Evolutionary conservation across 306 rosid species (phyloP), one percentile per base, ranked within the genome.

Genomic region (Dryas octopetala): DNA sequence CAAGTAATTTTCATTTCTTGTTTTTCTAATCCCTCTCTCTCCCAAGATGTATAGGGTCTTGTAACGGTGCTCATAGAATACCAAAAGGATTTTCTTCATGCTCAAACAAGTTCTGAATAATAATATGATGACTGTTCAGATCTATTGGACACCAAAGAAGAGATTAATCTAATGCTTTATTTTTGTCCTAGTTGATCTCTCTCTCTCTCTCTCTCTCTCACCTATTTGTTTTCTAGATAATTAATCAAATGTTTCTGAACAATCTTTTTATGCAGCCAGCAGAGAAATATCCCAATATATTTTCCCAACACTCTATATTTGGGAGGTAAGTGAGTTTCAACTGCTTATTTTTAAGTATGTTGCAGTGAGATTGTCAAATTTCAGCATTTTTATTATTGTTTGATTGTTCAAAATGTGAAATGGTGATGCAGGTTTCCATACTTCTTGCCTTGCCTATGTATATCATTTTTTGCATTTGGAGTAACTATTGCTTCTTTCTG

Each of bases 251-350:
- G 60, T 51, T 74, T 73, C 44, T 68, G 11, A 49, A n/a, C 60
- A 74, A 61, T 47, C 41, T 68, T 38, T 50, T 72, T 32, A 40
- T 84, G 71, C 86, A 94, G 98, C 98, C 98, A 12, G 93, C 68
- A 38, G 95, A 88, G 68, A 91, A 94, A 75, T 91, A 83, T 66
- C 98, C 98, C 6, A 59, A 70, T 15, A 73, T 90, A 68, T 90
- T 95, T 83, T 69, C 90, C 48, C 75, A 83, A 69, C 80, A 68
- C 49, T 91, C 96, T 23, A 62, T 94, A 46, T 90, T 87, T 74
- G 98, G 96, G 53, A 86, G 90, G 98, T 95, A 86, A 84, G 83
- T 74, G 44, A 7, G 59, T 26, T 79, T 67, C 53, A 7, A 73
- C 54, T 32, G 41, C 3, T 14, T 26, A 4, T 74, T 49, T 51